Conservation (phyloP, 1,139 yeast genomes). For the Taphrina betulina region DNA sequence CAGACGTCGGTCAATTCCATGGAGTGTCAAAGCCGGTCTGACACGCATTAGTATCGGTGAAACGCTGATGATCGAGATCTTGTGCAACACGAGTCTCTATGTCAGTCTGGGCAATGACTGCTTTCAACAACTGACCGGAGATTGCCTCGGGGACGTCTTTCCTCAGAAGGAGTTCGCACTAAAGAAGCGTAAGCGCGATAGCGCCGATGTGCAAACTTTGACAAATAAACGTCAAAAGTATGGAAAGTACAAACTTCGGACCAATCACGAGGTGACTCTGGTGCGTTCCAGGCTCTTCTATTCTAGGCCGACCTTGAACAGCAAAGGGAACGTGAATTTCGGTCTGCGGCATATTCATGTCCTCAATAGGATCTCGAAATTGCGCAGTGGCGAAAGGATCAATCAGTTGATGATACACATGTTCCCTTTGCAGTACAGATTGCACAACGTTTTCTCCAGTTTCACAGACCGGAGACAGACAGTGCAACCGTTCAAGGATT, state of each 20-base stretch:
- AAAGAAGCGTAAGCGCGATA: conserved; percentile 14
- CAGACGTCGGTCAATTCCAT: neutral
- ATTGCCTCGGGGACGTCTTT: conserved; percentile 6
- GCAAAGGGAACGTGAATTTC: conserved; percentile 12
- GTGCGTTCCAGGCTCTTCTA: conserved; percentile 34
- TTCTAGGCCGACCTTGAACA: conserved; percentile 24
- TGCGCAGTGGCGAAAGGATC: conserved; percentile 10
- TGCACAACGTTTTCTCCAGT: conserved; percentile 34
- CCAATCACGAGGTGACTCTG: conserved; percentile 25
- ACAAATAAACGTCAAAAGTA: neutral
- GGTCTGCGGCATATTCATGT: conserved; percentile 29
- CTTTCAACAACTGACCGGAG: conserved; percentile 34
- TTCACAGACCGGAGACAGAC: conserved; percentile 23
- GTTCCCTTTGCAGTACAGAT: conserved; percentile 37
- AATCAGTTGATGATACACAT: conserved; percentile 32
- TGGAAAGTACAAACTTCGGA: neutral
- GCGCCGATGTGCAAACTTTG: neutral
- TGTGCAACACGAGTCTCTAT: conserved; percentile 32
- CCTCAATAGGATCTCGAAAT: conserved; percentile 14
- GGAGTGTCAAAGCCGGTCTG: neutral
- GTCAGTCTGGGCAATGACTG: conserved; percentile 17
- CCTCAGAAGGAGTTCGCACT: conserved; percentile 1
- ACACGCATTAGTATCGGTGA: conserved; percentile 21
- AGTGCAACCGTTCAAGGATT: conserved; percentile 21
- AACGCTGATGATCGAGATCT: conserved; percentile 18